phyloP scores from a whole-genome alignment of 768 basidiomycete genomes.

The Pholiota conissans region DNA sequence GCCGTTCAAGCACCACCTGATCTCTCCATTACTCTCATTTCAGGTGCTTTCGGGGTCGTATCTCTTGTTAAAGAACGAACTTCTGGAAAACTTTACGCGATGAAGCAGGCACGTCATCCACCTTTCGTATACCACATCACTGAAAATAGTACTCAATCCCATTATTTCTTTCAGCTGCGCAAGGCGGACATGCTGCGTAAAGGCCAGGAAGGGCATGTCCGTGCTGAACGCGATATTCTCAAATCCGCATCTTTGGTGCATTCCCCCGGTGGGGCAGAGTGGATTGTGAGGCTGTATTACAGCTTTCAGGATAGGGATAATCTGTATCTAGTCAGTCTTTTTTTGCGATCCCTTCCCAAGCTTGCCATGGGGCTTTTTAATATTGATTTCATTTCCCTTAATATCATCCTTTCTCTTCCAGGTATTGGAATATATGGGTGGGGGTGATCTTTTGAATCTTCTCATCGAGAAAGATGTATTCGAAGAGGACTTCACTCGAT shows the following conservation, averaged over 20 bases:
- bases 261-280: constrained; percentile 76
- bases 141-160: constrained; percentile 3
- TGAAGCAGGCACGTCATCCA: constrained; percentile 79
- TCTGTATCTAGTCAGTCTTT: constrained; percentile 79
- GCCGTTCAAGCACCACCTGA: constrained; percentile 18
- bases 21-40: constrained; percentile 25
- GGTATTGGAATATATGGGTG: constrained; percentile 95
- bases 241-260: constrained; percentile 84
- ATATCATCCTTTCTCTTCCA: constrained; percentile 35
- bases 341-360: constrained; percentile 22
- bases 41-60: constrained; percentile 95
- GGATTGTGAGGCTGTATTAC: constrained; percentile 93
- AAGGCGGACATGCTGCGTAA: constrained; percentile 94
- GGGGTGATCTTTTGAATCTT: constrained; percentile 94
- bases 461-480: constrained; percentile 91
- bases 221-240: constrained; percentile 92
- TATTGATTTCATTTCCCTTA: constrained; percentile 56
- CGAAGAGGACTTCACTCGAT: constrained; percentile 87
- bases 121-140: not conserved
- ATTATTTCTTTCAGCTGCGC: constrained; percentile 54
- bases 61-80: constrained; percentile 84
- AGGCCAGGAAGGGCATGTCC: constrained; percentile 96
- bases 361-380: constrained; percentile 36
- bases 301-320: constrained; percentile 95
- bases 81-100: constrained; percentile 83